These are phyloP conservation scores for Fusarium chlamydosporum DNA, from an alignment of 2,329 filamentous ascomycete genomes.

Conservation along the genomic window DNA sequence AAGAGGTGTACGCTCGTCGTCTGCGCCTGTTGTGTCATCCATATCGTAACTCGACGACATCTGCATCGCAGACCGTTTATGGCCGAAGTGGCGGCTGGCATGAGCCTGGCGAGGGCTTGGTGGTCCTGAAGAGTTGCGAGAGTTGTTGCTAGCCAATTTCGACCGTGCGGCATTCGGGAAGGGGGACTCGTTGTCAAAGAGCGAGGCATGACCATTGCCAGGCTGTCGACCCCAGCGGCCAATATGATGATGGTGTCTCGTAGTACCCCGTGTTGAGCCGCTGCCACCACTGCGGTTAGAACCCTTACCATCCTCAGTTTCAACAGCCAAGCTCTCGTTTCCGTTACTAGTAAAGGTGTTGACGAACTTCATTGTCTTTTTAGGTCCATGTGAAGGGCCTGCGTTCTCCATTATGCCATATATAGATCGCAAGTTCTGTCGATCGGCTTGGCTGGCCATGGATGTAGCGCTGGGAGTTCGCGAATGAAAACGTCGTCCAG, in stretches of 20 bases:
- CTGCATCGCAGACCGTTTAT: slow-evolving; percentile 69
- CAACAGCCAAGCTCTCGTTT: slow-evolving; percentile 65
- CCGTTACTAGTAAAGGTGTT: slow-evolving; percentile 78
- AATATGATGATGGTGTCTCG: slow-evolving; percentile 80
- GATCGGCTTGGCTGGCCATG: slow-evolving; percentile 77
- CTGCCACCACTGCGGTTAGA: slow-evolving; percentile 69
- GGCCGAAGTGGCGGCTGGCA: slow-evolving; percentile 53
- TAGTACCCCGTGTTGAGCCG: slow-evolving; percentile 75
- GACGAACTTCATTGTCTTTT: slow-evolving; percentile 97
- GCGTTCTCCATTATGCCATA: slow-evolving; percentile 75
- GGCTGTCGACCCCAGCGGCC: slow-evolving; percentile 81
- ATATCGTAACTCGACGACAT: slow-evolving; percentile 79
- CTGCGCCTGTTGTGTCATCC: slow-evolving; percentile 82
- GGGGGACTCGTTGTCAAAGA: slow-evolving; percentile 83
- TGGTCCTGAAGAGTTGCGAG: slow-evolving; percentile 75
- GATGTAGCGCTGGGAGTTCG: slow-evolving; percentile 95
- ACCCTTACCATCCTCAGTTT: slow-evolving; percentile 77
- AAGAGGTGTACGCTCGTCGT: slow-evolving; percentile 90
- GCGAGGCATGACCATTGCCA: slow-evolving; percentile 75
- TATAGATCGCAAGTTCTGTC: slow-evolving; percentile 73
- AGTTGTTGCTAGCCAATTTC: slow-evolving; percentile 71
- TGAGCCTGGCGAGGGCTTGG: slow-evolving; percentile 75
- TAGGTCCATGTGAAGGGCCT: slow-evolving; percentile 62
- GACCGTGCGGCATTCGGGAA: slow-evolving; percentile 76
- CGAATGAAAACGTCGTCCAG: slow-evolving; percentile 85